These are phyloP conservation scores for Trichoderma gamsii DNA, from an alignment of 495 filamentous ascomycete genomes.

Conservation along the genomic window DNA sequence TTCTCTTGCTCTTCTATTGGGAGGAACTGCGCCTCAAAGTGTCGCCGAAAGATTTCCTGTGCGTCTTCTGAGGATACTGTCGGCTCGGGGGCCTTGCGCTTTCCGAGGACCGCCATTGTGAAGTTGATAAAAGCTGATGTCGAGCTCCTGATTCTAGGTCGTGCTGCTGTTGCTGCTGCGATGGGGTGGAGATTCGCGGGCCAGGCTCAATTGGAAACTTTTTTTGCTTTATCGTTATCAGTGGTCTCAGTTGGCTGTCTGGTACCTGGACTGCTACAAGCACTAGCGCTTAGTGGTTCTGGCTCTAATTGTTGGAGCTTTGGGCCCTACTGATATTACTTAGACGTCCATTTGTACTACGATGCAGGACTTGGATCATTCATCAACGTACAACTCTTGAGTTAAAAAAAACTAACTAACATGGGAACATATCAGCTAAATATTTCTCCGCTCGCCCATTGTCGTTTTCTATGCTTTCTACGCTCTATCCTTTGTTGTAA, in stretches of 20 bases:
- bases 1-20: constrained; percentile 47
- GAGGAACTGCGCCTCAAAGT: constrained; percentile 83
- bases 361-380: too few relatives aligned
- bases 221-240: constrained; percentile 13
- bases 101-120: constrained; percentile 36
- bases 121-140: neutral
- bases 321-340: too few relatives aligned
- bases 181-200: neutral
- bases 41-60: constrained; percentile 58
- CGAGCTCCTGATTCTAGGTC: neutral
- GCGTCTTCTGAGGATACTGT: constrained; percentile 29
- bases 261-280: too few relatives aligned
- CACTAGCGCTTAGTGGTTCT: too few relatives aligned
- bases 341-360: too few relatives aligned
- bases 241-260: neutral
- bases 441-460: too few relatives aligned
- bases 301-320: too few relatives aligned
- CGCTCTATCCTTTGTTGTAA: too few relatives aligned
- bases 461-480: too few relatives aligned
- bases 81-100: constrained; percentile 32
- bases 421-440: too few relatives aligned
- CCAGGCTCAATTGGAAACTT: neutral
- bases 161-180: neutral
- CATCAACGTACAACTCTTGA: too few relatives aligned
- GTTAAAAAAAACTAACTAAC: too few relatives aligned